A percentile compares a stretch with the other conserved stretches of the same genome.
These are phyloP conservation scores for Suillus fuscotomentosus DNA, from an alignment of 768 basidiomycete species.

Conservation along the genomic window DNA sequence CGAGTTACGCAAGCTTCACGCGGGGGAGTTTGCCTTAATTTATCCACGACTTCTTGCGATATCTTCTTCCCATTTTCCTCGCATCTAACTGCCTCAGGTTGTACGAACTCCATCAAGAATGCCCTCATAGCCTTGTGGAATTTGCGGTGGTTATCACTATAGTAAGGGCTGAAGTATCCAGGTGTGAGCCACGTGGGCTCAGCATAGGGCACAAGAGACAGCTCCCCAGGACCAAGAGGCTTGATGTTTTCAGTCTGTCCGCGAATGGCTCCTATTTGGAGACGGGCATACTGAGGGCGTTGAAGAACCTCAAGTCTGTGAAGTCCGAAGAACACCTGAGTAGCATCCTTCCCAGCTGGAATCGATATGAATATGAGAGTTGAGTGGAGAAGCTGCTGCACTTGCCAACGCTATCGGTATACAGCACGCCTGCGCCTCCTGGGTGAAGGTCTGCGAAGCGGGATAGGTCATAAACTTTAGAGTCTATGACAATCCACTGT, in stretches of 20 bases:
- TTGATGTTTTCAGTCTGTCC: constrained; percentile 59
- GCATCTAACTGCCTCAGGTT: constrained; percentile 70
- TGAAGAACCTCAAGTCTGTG: constrained; percentile 81
- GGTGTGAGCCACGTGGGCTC: constrained; percentile 79
- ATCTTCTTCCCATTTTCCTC: constrained; percentile 89
- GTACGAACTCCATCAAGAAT: constrained; percentile 74
- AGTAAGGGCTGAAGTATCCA: constrained; percentile 76
- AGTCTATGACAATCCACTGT: constrained; percentile 81
- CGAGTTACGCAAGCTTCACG: background rate
- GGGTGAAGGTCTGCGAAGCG: constrained; percentile 85
- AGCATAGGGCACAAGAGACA: constrained; percentile 79
- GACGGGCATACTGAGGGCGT: constrained; percentile 68
- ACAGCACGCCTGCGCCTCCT: constrained; percentile 74
- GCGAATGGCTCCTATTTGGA: constrained; percentile 62
- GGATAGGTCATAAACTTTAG: constrained; percentile 79
- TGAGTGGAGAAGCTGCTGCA: background rate
- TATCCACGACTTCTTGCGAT: constrained; percentile 80
- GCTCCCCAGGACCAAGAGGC: constrained; percentile 54
- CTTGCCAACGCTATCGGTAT: constrained; percentile 64
- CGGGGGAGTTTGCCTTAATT: constrained; percentile 55
- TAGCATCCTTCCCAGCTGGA: constrained; percentile 70
- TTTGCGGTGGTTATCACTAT: constrained; percentile 65
- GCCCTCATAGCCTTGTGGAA: constrained; percentile 77
- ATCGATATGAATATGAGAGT: background rate
- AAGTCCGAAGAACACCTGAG: constrained; percentile 80